Conservation (phyloP, 768 basidiomycete species). For the Suillus sp. region DNA sequence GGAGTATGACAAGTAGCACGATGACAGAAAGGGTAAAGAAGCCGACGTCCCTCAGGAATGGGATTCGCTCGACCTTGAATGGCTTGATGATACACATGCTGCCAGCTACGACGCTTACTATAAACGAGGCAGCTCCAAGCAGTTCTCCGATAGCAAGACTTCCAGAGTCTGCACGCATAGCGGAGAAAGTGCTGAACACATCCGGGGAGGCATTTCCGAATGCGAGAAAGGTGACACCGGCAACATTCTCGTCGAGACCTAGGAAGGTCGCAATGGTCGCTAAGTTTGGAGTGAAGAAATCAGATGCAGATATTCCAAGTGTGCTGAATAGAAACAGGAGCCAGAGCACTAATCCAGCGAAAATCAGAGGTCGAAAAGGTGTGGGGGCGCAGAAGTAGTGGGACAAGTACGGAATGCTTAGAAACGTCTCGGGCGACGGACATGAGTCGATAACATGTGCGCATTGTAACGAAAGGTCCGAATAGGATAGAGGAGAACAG, state of each 20-base stretch:
- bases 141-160: conserved; percentile 93
- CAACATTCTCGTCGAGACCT: conserved; percentile 89
- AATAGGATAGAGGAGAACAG: conserved; percentile 62
- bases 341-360: conserved; percentile 72
- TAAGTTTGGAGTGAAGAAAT: conserved; percentile 97
- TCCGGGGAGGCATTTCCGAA: conserved; percentile 98
- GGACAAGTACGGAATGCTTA: conserved; percentile 69
- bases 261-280: conserved; percentile 85
- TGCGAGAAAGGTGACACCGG: conserved; percentile 95
- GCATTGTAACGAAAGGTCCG: conserved; percentile 59
- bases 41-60: conserved; percentile 91
- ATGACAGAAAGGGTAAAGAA: conserved; percentile 87
- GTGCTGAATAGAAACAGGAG: conserved; percentile 93
- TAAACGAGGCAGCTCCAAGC: conserved; percentile 93
- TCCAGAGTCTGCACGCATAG: conserved; percentile 84
- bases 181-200: conserved; percentile 93
- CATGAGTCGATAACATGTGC: conserved; percentile 61
- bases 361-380: conserved; percentile 57
- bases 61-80: conserved; percentile 76
- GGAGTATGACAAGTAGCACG: conserved; percentile 75
- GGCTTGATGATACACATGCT: conserved; percentile 98
- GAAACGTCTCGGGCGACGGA: conserved; percentile 59
- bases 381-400: conserved; percentile 69
- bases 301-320: conserved; percentile 91
- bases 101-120: conserved; percentile 94